Evolutionary conservation across 2,329 filamentous ascomycete genomes (phyloP).

Genomic region (Hortaea sp.): DNA sequence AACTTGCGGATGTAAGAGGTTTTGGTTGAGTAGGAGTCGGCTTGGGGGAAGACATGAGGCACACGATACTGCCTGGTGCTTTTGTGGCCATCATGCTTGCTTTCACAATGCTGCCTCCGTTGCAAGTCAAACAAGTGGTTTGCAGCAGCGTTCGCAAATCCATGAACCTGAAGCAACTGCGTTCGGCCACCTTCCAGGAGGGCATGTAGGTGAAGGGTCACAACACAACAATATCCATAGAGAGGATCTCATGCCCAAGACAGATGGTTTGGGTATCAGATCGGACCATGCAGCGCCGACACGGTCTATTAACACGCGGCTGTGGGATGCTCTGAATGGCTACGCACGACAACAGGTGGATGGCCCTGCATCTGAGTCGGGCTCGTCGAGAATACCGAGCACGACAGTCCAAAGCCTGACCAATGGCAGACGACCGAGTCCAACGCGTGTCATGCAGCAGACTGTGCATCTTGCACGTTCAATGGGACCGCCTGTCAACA

Average conservation of each 20-base stretch:
- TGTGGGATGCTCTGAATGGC: slow-evolving; percentile 26
- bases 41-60: slow-evolving; percentile 12
- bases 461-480: slow-evolving; percentile 5
- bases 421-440: slow-evolving; percentile 14
- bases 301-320: slow-evolving; percentile 20
- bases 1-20: slow-evolving; percentile 44
- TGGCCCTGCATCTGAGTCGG: slow-evolving; percentile 10
- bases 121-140: not conserved
- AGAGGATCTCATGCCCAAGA: not conserved
- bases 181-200: no score
- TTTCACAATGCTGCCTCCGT: slow-evolving; percentile 31
- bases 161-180: not conserved
- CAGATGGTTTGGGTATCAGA: slow-evolving; percentile 20
- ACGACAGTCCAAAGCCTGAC: slow-evolving; percentile 23
- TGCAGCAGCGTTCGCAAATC: slow-evolving; percentile 2
- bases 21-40: slow-evolving; percentile 31
- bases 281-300: slow-evolving; percentile 10
- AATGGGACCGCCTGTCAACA: slow-evolving; percentile 22
- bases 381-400: slow-evolving; percentile 17
- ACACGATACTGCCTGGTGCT: slow-evolving; percentile 34
- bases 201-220: no score
- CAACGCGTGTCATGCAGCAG: slow-evolving; percentile 6
- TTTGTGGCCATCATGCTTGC: slow-evolving; percentile 49
- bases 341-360: slow-evolving; percentile 25
- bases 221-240: no score